Conservation (phyloP, 257 asterid species). For the Handroanthus guayacan region DNA sequence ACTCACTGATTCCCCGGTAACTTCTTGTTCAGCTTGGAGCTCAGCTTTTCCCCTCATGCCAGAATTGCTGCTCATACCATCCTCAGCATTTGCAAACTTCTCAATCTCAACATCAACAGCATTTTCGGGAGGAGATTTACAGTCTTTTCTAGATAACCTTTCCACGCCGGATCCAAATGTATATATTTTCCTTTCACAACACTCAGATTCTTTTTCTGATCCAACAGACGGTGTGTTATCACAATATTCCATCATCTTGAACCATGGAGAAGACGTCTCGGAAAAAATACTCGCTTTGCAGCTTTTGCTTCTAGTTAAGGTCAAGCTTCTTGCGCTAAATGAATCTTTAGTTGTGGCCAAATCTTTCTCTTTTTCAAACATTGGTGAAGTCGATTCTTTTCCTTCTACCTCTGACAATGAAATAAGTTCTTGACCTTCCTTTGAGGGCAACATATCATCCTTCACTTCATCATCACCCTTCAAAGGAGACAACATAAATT, state of each 20-base stretch:
- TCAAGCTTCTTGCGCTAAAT: conserved; percentile 43
- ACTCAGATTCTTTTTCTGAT: conserved; percentile 52
- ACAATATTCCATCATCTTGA: conserved; percentile 42
- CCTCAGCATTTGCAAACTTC: conserved; percentile 40
- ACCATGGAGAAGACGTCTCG: conserved; percentile 48
- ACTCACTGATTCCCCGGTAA: conserved; percentile 33
- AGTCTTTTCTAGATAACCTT: conserved; percentile 41
- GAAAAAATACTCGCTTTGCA: conserved; percentile 50
- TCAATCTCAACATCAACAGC: conserved; percentile 50
- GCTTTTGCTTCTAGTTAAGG: conserved; percentile 63
- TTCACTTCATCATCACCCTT: conserved; percentile 43
- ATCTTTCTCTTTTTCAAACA: background rate
- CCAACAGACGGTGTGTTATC: conserved; percentile 52
- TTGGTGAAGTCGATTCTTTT: conserved; percentile 7
- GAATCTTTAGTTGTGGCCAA: conserved; percentile 37
- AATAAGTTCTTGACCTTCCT: conserved; percentile 41
- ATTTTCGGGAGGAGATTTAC: conserved; percentile 44
- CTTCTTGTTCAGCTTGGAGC: conserved; percentile 43
- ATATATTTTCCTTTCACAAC: conserved; percentile 47
- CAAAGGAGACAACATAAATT: conserved; percentile 22
- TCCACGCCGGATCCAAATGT: conserved; percentile 35
- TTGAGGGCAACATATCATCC: conserved; percentile 31
- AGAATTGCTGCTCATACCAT: conserved; percentile 28
- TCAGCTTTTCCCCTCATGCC: conserved; percentile 42
- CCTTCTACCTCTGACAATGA: conserved; percentile 39